Percentiles rank a stretch among this genome's conserved stretches.
Conservation (phyloP, 2,329 filamentous ascomycete species). For the Peltaster fructicola region DNA sequence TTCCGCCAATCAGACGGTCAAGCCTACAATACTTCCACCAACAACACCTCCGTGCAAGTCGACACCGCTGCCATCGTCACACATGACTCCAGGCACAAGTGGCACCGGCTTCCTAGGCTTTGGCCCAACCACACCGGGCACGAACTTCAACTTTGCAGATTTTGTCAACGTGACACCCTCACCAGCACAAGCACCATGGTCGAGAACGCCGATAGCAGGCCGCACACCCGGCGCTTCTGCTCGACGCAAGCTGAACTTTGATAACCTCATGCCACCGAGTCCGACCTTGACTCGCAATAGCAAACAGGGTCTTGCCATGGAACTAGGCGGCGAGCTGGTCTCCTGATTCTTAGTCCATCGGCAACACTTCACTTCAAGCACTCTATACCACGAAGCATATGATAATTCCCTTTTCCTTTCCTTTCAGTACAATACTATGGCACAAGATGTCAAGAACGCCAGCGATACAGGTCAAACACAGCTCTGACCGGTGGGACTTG, state of each 20-base stretch:
- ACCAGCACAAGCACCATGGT: conserved; percentile 75
- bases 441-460: background rate
- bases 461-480: conserved; percentile 1
- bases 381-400: background rate
- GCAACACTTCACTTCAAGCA: conserved; percentile 1
- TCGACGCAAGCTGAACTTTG: conserved; percentile 67
- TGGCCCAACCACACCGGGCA: conserved; percentile 57
- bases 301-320: conserved; percentile 41
- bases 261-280: conserved; percentile 45
- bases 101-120: conserved; percentile 37
- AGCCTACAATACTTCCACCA: conserved; percentile 23
- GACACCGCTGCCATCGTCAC: conserved; percentile 56
- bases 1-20: conserved; percentile 48
- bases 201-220: conserved; percentile 35
- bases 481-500: conserved; percentile 1
- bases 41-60: conserved; percentile 37
- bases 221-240: conserved; percentile 55
- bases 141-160: conserved; percentile 84
- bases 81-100: conserved; percentile 68
- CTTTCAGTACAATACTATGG: conserved; percentile 1
- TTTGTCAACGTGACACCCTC: conserved; percentile 96
- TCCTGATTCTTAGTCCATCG: conserved; percentile 1
- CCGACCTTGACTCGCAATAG: conserved; percentile 19
- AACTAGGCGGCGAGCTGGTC: conserved; percentile 44
- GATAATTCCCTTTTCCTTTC: background rate